These are phyloP conservation scores for Xylariaceae sp. DNA, from an alignment of 2,329 filamentous ascomycete genomes.

Conservation along the genomic window DNA sequence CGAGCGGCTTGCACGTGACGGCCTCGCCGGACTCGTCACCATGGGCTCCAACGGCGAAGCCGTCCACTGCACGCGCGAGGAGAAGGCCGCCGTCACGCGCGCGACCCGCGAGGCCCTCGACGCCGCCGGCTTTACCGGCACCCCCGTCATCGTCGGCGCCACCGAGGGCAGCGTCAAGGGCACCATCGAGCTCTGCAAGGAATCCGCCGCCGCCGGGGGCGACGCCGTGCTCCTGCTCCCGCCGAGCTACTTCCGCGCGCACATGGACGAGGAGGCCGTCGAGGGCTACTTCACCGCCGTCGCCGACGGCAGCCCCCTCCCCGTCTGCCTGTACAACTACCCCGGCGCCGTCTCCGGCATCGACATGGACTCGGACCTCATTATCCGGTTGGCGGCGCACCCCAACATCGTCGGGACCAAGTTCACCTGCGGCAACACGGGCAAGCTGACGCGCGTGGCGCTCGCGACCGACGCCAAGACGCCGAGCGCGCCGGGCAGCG, in stretches of 20 bases:
- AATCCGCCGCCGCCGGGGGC: conserved; percentile 64
- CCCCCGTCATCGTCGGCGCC: conserved; percentile 79
- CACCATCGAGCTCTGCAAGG: conserved; percentile 69
- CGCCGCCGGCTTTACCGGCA: conserved; percentile 68
- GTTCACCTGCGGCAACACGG: conserved; percentile 88
- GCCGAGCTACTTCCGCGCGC: conserved; percentile 76
- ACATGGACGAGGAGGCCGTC: conserved; percentile 70
- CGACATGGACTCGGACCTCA: conserved; percentile 84
- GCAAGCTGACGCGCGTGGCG: conserved; percentile 81
- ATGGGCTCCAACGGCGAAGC: conserved; percentile 93
- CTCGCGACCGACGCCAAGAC: conserved; percentile 67
- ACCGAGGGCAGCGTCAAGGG: conserved; percentile 77
- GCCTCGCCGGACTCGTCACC: conserved; percentile 75
- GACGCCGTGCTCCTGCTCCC: conserved; percentile 78
- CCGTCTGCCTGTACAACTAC: conserved; percentile 88
- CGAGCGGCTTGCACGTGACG: conserved; percentile 69
- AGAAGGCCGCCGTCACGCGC: conserved; percentile 70
- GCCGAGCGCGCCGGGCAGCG: conserved; percentile 51
- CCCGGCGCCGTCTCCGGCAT: conserved; percentile 81
- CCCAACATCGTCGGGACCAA: conserved; percentile 85
- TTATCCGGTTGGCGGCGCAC: conserved; percentile 75
- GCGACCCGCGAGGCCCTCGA: conserved; percentile 80
- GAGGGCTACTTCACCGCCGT: conserved; percentile 71
- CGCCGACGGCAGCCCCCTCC: conserved; percentile 69
- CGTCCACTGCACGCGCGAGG: conserved; percentile 73